Evolutionary conservation across 306 rosid species (phyloP).

Genomic region (Styphnolobium japonicum): DNA sequence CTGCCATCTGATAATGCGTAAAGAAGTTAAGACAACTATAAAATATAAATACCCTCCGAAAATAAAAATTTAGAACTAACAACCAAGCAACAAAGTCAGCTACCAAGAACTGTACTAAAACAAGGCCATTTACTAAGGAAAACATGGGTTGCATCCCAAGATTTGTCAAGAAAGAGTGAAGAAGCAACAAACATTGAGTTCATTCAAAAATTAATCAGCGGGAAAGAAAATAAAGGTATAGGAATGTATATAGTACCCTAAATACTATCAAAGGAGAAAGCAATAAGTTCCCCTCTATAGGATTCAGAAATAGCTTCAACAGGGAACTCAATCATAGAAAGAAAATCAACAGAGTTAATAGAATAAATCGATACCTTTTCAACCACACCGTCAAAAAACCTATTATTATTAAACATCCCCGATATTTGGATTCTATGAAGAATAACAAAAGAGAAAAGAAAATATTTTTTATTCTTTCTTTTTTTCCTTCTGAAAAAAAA

Average conservation of each 20-base stretch:
- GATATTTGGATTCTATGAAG: background rate
- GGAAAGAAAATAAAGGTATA: background rate
- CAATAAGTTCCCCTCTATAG: background rate
- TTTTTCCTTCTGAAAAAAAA: background rate
- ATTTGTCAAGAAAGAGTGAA: background rate
- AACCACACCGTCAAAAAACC: background rate
- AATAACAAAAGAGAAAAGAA: too few species aligned
- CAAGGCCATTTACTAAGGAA: background rate
- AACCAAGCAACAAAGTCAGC: background rate
- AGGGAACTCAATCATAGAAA: background rate
- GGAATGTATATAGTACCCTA: background rate
- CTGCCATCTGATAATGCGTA: constrained; percentile 56
- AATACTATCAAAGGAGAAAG: background rate
- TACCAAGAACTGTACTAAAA: background rate
- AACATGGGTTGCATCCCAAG: background rate
- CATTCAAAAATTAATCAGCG: background rate
- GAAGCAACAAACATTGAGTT: background rate
- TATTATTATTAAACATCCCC: background rate
- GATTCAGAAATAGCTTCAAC: background rate
- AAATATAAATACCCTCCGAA: background rate
- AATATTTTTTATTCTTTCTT: background rate
- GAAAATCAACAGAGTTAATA: background rate
- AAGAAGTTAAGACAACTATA: background rate
- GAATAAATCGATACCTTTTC: background rate
- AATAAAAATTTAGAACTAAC: background rate